Base-by-base conservation (phyloP, 148 eudicot genomes). In the Pouteria glomerata region DNA sequence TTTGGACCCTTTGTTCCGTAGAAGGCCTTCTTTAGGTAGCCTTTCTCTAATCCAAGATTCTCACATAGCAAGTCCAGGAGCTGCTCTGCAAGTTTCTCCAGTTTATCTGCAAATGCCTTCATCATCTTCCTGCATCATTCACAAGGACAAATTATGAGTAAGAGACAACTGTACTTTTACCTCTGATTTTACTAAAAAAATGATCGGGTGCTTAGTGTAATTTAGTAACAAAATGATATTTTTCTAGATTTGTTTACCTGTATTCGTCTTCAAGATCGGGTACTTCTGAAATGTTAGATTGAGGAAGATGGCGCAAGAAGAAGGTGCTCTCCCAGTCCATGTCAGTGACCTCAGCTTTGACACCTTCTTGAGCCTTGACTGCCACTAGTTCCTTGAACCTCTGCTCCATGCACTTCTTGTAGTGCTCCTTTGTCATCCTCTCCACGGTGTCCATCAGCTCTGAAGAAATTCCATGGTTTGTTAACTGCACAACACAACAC, bases 321-420 rank as follows among this genome's bases (percentile, higher is more conserved):
- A 83, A 85, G 74, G 89, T 85, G 79, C 83, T 79, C 45, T 88
- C 92, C 92, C 92, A 88, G 26, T 88, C 92, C 55, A 88, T 23
- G 70, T 85, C 84, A 15, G 62, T 75, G 29, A 81, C 80, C 70
- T 88, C 87, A 24, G 73, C 26, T 0, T 76, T 51, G 1, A 74
- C 87, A 73, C 69, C 83, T 6, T 81, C 81, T 18, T 83, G 78
- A 42, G 81, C 84, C 71, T 87, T 81, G 80, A 65, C 76, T 7
- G 81, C 75, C 14, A 85, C 85, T 60, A 85, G 63, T 27, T 88
- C 89, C 35, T 79, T 83, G 73, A 88, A 88, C 58, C 87, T 79
- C 37, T 85, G 78, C 57, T 88, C 89, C 87, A 81, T 85, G 53
- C 79, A 70, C 52, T 77, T 85, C 80, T 74, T 85, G 84, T 83